These are phyloP conservation scores for Fusarium metavorans DNA, from an alignment of 2,329 filamentous ascomycete species.

Conservation along the genomic window DNA sequence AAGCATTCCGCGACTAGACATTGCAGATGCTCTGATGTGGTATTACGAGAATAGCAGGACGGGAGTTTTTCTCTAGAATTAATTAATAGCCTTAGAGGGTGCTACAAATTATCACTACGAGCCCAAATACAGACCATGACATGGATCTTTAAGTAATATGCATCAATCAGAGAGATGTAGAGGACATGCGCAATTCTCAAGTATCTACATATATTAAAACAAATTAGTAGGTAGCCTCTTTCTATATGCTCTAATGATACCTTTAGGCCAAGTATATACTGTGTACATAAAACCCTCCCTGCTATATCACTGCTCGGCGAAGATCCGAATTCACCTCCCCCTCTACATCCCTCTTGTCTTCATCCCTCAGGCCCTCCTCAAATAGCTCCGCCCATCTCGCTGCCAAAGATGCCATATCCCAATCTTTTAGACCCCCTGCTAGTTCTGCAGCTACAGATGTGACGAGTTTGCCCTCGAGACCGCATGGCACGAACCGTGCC, in stretches of 20 bases:
- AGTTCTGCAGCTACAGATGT: slow-evolving; percentile 77
- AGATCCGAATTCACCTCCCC: slow-evolving; percentile 25
- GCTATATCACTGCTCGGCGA: slow-evolving; percentile 14
- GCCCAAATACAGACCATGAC: no score
- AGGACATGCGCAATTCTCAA: background rate
- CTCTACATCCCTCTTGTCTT: slow-evolving; percentile 38
- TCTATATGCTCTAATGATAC: background rate
- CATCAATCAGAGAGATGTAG: background rate
- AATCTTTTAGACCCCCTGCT: slow-evolving; percentile 19
- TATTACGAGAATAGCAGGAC: background rate
- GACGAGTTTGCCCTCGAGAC: slow-evolving; percentile 80
- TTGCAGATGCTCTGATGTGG: background rate
- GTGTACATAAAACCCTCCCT: background rate
- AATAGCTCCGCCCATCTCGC: slow-evolving; percentile 50
- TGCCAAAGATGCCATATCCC: slow-evolving; percentile 48
- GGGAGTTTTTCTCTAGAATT: background rate
- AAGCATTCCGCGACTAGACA: background rate
- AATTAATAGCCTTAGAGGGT: background rate
- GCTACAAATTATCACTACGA: background rate
- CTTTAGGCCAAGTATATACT: background rate
- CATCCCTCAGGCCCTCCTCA: slow-evolving; percentile 49
- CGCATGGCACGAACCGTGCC: slow-evolving; percentile 88
- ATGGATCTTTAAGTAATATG: background rate
- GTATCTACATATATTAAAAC: background rate
- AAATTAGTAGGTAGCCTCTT: background rate